Percentiles rank a stretch among this genome's conserved stretches.
phyloP scores from a whole-genome alignment of 208 protist genomes.

The Leptomonas pyrrhocoris region DNA sequence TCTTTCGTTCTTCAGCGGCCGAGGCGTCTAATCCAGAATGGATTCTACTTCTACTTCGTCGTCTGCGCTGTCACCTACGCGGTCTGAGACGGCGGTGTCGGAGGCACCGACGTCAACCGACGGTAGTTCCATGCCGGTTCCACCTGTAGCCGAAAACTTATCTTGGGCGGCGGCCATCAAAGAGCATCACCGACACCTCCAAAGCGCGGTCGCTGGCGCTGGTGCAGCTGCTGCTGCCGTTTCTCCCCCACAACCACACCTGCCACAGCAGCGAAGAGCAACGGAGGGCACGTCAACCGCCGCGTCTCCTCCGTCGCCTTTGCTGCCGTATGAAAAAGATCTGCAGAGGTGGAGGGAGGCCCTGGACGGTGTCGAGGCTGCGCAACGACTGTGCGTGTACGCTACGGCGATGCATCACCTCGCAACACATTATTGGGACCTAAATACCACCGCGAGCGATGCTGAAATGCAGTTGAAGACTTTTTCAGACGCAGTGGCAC shows the following conservation, averaged over 20 bases:
- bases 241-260: not conserved
- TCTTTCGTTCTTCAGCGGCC: too few species aligned
- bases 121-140: too few species aligned
- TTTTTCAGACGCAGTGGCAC: not conserved
- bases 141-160: conserved; percentile 15
- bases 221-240: not conserved
- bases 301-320: not conserved
- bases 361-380: conserved; percentile 35
- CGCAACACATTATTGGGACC: conserved; percentile 74
- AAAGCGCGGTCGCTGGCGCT: conserved; percentile 14
- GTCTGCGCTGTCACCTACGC: too few species aligned
- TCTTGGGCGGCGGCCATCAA: conserved; percentile 49
- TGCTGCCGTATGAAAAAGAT: conserved; percentile 25
- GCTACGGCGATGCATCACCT: conserved; percentile 74
- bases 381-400: conserved; percentile 41
- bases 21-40: too few species aligned
- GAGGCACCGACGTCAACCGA: not conserved
- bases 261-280: not conserved
- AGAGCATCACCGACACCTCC: conserved; percentile 58
- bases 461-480: too few species aligned
- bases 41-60: too few species aligned
- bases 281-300: too few species aligned
- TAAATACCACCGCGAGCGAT: not conserved
- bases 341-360: conserved; percentile 33
- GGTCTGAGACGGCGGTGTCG: too few species aligned